phyloP scores from a whole-genome alignment of 176 grass and related monocot species.

The Phoenix roebelenii region DNA sequence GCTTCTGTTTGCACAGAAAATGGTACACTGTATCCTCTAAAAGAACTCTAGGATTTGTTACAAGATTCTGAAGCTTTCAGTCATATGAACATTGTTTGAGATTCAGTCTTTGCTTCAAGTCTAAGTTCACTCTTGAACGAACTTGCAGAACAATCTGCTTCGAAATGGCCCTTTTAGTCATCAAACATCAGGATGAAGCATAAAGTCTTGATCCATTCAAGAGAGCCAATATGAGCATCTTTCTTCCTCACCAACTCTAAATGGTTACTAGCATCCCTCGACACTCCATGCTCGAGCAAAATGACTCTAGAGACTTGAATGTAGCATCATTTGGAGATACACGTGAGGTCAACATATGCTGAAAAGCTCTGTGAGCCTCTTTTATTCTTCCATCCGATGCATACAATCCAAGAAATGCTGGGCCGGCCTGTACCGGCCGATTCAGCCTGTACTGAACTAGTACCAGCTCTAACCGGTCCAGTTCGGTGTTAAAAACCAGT shows the following conservation, averaged over 20 bases:
- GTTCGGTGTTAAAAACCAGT: too few species aligned
- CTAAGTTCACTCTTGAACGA: not conserved
- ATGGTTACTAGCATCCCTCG: constrained; percentile 32
- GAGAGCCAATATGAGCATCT: constrained; percentile 34
- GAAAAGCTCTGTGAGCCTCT: constrained; percentile 57
- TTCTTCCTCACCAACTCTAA: constrained; percentile 52
- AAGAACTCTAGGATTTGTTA: too few species aligned
- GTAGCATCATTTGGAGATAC: constrained; percentile 60
- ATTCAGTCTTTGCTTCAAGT: constrained; percentile 7
- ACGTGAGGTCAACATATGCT: constrained; percentile 54
- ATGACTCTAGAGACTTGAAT: constrained; percentile 48
- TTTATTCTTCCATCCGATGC: constrained; percentile 33
- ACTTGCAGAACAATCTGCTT: constrained; percentile 3
- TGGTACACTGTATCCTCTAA: too few species aligned
- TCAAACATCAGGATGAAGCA: constrained; percentile 24
- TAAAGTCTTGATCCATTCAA: constrained; percentile 43
- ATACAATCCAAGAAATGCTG: too few species aligned
- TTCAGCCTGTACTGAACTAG: too few species aligned
- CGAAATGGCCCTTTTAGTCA: constrained; percentile 12
- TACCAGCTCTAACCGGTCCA: too few species aligned
- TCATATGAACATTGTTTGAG: constrained; percentile 12
- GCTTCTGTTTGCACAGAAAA: too few species aligned
- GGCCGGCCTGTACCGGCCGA: too few species aligned
- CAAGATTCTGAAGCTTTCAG: constrained; percentile 5
- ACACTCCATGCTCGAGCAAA: constrained; percentile 43